Evolutionary conservation across 139 green algal genomes (phyloP).

Genomic region (Coelastrella sp.): DNA sequence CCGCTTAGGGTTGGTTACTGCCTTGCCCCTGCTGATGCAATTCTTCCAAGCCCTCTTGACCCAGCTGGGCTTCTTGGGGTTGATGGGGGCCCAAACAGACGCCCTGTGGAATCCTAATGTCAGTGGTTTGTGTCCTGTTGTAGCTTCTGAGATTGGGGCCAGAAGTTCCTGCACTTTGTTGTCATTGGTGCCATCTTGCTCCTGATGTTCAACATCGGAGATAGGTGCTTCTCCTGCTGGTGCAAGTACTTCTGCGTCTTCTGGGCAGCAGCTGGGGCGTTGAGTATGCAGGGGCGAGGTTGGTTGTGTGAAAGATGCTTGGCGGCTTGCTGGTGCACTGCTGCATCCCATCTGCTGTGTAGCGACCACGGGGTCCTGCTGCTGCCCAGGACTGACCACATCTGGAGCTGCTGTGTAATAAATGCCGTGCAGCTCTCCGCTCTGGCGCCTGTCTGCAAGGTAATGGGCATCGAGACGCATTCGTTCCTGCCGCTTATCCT

Average conservation of each 20-base stretch:
- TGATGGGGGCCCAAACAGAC: constrained; percentile 36
- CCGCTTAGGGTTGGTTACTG: constrained; percentile 6
- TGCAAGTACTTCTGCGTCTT: neutral
- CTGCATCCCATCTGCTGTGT: neutral
- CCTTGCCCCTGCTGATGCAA: neutral
- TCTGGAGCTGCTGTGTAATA: neutral
- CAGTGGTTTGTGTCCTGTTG: neutral
- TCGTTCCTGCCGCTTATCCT: neutral
- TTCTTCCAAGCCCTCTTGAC: constrained; percentile 1
- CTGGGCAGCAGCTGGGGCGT: neutral
- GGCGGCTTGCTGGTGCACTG: neutral
- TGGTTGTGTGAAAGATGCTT: neutral
- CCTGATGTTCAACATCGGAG: neutral
- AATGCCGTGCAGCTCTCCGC: constrained; percentile 19
- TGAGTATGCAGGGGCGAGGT: neutral
- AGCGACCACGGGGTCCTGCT: neutral
- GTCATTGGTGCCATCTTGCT: neutral
- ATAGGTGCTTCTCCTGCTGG: neutral
- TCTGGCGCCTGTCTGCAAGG: neutral
- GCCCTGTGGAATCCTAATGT: constrained; percentile 12
- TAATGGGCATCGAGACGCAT: neutral
- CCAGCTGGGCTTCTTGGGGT: constrained; percentile 24
- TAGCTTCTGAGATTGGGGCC: constrained; percentile 15
- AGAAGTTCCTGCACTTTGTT: constrained; percentile 36
- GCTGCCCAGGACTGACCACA: neutral